These are phyloP conservation scores for Pulveroboletus sp. DNA, from an alignment of 768 basidiomycete species.

Conservation along the genomic window DNA sequence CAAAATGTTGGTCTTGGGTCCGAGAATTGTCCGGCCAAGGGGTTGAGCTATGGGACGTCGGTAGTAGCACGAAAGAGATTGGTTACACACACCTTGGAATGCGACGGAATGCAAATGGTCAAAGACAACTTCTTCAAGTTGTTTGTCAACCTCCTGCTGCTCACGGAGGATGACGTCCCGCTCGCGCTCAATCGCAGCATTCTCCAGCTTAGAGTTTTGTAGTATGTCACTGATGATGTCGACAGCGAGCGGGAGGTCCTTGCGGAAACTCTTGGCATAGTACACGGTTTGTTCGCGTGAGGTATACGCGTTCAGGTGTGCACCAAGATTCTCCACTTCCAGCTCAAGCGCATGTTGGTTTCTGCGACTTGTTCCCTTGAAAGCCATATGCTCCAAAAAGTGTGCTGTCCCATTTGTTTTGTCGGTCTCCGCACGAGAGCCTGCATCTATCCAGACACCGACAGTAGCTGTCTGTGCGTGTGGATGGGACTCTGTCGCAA, in stretches of 20 bases:
- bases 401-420: constrained; percentile 95
- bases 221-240: constrained; percentile 98
- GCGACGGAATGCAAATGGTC: constrained; percentile 97
- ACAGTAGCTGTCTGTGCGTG: constrained; percentile 97
- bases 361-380: constrained; percentile 90
- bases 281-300: constrained; percentile 99
- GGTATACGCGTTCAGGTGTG: constrained; percentile 97
- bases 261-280: constrained; percentile 97
- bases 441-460: constrained; percentile 98
- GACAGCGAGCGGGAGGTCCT: constrained; percentile 85
- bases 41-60: constrained; percentile 64
- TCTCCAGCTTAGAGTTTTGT: constrained; percentile 93
- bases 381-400: constrained; percentile 98
- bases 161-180: constrained; percentile 95
- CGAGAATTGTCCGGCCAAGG: constrained; percentile 95
- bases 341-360: constrained; percentile 88
- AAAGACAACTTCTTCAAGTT: constrained; percentile 96
- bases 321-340: constrained; percentile 96
- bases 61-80: constrained; percentile 4
- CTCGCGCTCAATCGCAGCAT: constrained; percentile 85
- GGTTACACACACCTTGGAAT: constrained; percentile 68
- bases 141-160: constrained; percentile 99
- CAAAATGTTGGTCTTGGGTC: constrained; percentile 92
- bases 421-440: constrained; percentile 93
- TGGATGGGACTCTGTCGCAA: constrained; percentile 87